Base-by-base conservation (phyloP, 805 yeast species). In the Yamadazyma takamatsuzukensis region DNA sequence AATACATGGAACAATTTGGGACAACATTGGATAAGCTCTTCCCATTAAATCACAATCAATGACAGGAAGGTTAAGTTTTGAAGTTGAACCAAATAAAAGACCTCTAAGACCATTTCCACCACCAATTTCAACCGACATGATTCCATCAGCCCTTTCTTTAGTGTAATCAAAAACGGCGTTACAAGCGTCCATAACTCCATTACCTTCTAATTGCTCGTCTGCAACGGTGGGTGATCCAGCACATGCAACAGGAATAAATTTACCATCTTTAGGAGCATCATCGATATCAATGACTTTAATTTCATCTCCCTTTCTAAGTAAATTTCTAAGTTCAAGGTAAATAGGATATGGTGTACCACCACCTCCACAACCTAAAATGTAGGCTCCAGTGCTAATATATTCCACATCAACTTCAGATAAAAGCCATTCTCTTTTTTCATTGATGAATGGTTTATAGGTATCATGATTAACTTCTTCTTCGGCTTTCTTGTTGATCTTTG, bases 341-440 rank as follows among this genome's bases (percentile, higher is more conserved):
- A 44, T 45, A 4, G 70, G 51, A 45, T 69, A 66, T 15, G 76
- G 75, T 31, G 59, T 59, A 24, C 76, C 76, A 18, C 76, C 76
- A 10, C 76, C 76, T 3, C 76, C 76, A 47, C 71, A 64, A 6
- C 76, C 76, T 4, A 71, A 54, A 33, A 70, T 66, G 41, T 70
- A 70, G 16, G 64, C 49, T n/a, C 76, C 77, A 30, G 66, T 57
- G 21, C 61, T 45, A 9, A 70, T 39, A 36, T 57, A 58, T 22
- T 68, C 74, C 29, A 53, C 40, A 47, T 70, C 76, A 2, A 48
- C 49, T 37, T 58, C 72, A 3, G 64, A 51, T 14, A 68, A 32
- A 5, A 54, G 29, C 74, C 74, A 69, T 49, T 54, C 61, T 21
- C 61, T 41, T 5, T 53, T 39, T 6, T 36, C 24, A 31, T 41